phyloP scores from a whole-genome alignment of 805 yeast species.

The Kodamaea jinghongensis region DNA sequence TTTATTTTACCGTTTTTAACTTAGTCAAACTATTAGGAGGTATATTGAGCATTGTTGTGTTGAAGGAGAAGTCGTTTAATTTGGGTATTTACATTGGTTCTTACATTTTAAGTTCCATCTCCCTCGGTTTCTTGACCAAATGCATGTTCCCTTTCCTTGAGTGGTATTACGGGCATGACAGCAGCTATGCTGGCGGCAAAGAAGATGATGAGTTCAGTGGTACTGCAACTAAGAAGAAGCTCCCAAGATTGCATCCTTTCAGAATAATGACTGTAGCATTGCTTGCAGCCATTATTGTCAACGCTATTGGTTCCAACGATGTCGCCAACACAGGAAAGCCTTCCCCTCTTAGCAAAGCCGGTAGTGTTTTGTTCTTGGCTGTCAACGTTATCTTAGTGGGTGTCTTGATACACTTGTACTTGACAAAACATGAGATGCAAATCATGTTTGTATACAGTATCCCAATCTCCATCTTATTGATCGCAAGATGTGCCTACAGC shows the following conservation, averaged over 20 bases:
- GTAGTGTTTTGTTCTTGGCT: neutral
- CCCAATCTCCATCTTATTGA: neutral
- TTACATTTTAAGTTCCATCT: neutral
- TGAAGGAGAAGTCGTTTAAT: neutral
- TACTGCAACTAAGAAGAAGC: neutral
- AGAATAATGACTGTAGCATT: neutral
- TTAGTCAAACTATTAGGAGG: neutral
- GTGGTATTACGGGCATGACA: neutral
- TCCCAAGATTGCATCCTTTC: neutral
- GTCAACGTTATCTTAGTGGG: neutral
- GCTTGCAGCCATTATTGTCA: neutral
- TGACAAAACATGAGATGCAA: neutral
- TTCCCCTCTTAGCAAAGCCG: neutral
- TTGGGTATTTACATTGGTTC: neutral
- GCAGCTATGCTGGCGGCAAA: neutral
- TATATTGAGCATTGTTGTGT: neutral
- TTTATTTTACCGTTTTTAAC: neutral
- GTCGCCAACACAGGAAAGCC: no score
- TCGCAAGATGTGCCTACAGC: neutral
- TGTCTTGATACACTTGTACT: neutral
- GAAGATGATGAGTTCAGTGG: neutral
- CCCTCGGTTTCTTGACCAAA: neutral
- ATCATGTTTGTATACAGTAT: neutral
- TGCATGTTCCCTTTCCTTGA: slow-evolving; percentile 1
- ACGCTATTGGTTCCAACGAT: neutral